Percentiles rank a stretch among this genome's conserved stretches.
These are phyloP conservation scores for Ballota nigra DNA, from an alignment of 257 asterid species.

Conservation along the genomic window DNA sequence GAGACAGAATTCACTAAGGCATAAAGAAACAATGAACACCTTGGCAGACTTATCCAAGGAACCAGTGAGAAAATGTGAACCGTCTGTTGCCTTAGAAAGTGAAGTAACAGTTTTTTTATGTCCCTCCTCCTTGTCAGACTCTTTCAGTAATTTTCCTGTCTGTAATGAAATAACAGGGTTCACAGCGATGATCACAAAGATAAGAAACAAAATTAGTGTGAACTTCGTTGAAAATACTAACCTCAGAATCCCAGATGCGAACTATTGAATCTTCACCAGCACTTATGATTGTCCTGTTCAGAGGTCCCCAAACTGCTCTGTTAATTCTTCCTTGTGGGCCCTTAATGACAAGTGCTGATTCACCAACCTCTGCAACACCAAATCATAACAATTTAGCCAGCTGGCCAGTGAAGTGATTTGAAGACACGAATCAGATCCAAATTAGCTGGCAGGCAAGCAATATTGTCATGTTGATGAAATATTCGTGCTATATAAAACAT, in stretches of 20 bases:
- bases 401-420: conserved; percentile 5
- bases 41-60: conserved; percentile 91
- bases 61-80: conserved; percentile 82
- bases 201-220: neutral
- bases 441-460: neutral
- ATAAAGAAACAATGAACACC: conserved; percentile 35
- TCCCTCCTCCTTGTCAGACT: conserved; percentile 71
- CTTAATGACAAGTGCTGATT: conserved; percentile 59
- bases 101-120: conserved; percentile 86
- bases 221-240: conserved; percentile 21
- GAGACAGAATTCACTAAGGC: neutral
- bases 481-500: neutral
- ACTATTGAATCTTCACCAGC: conserved; percentile 80
- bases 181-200: neutral
- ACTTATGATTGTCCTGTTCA: conserved; percentile 78
- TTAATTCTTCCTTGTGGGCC: conserved; percentile 90
- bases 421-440: conserved; percentile 5
- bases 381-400: conserved; percentile 7
- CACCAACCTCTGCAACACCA: conserved; percentile 56
- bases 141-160: conserved; percentile 75
- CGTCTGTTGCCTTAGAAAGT: conserved; percentile 66
- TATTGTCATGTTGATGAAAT: neutral
- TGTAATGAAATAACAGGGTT: conserved; percentile 21
- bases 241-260: conserved; percentile 97
- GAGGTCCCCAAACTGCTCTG: conserved; percentile 98